Evolutionary conservation across 1,284 basidiomycete genomes (phyloP), one percentile per base, ranked within the genome.

Genomic region (Kalmanozyma brasiliensis): DNA sequence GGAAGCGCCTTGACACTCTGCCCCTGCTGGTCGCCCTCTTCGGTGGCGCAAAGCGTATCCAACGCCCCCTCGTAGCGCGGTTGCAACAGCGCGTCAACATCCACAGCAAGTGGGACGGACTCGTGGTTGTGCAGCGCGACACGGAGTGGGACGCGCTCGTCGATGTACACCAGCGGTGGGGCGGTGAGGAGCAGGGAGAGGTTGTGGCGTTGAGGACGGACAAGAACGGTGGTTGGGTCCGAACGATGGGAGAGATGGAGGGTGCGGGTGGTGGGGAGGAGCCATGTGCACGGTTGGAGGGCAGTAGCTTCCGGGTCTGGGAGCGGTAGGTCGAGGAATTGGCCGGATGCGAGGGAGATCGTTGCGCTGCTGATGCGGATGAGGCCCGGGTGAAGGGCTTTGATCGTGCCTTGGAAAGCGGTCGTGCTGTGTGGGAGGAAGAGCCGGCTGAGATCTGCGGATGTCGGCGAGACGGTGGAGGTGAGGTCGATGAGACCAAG

Each of bases 41-140:
- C 40, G 2, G 23, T 26, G 1, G 26, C 14, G 1, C 0, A 4
- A 1, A 61, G 53, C 6, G 46, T 47, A 13, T 69, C 66, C 8
- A 4, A 24, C 7, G 60, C 49, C 2, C 64, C 60, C 13, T 69
- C 65, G 40, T 63, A 73, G 35, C 49, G 45, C 16, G 65, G 59
- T 20, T 64, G 61, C 23, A 70, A 30, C 5, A 16, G 14, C 10
- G 55, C 57, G 34, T 73, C 57, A 5, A 62, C 9, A 40, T 45
- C 56, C 2, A 22, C 46, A 1, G 16, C 8, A 5, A 73, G 13
- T 11, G 45, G 22, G 4, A 11, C 16, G 2, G 17, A n/a, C 14
- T 69, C 70, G 10, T 44, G 14, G 32, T 73, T 73, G 13, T n/a
- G 11, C 19, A 69, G n/a, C 2, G 11, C 13, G 16, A 72, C 17